Percentiles rank a stretch among this genome's conserved stretches.
phyloP scores from a whole-genome alignment of 2,329 filamentous ascomycete species.

The Coniochaeta prunicola region DNA sequence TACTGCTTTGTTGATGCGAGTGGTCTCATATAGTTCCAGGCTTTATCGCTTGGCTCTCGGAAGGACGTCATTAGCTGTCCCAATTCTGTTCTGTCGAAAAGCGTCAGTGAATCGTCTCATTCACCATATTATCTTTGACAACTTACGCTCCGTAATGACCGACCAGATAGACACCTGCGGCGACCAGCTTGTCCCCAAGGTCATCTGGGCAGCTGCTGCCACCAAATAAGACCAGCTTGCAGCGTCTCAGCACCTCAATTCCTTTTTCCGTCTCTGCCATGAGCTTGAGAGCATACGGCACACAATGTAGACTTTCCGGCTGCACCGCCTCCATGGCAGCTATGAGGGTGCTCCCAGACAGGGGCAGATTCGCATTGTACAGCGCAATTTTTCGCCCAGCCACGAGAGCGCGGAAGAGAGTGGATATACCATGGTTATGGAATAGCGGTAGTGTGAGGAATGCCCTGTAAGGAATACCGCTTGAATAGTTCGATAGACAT shows the following conservation, averaged over 20 bases:
- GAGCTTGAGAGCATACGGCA: conserved; percentile 51
- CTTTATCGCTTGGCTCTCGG: conserved; percentile 38
- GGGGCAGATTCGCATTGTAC: conserved; percentile 38
- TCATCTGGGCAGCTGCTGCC: conserved; percentile 47
- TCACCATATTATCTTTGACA: background rate
- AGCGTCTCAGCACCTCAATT: conserved; percentile 30
- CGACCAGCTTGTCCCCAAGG: conserved; percentile 39
- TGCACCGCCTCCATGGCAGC: conserved; percentile 29
- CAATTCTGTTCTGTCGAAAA: conserved; percentile 39
- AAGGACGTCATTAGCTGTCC: conserved; percentile 50
- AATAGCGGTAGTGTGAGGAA: conserved; percentile 43
- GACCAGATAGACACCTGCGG: conserved; percentile 39
- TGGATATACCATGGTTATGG: conserved; percentile 43
- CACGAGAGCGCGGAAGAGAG: conserved; percentile 38
- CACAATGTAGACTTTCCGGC: conserved; percentile 43
- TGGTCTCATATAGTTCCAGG: conserved; percentile 48
- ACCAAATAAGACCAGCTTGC: conserved; percentile 40
- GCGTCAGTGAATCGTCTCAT: no score
- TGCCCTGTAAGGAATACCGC: conserved; percentile 31
- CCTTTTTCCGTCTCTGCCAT: conserved; percentile 46
- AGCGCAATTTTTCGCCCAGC: conserved; percentile 37
- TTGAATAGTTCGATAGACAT: conserved; percentile 35
- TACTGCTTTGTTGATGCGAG: conserved; percentile 30
- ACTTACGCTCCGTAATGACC: conserved; percentile 42
- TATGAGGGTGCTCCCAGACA: conserved; percentile 36